Evolutionary conservation across 352 stramenopile genomes (phyloP), one percentile per base, ranked within the genome.

Genomic region (Halophytophthora batemanensis): DNA sequence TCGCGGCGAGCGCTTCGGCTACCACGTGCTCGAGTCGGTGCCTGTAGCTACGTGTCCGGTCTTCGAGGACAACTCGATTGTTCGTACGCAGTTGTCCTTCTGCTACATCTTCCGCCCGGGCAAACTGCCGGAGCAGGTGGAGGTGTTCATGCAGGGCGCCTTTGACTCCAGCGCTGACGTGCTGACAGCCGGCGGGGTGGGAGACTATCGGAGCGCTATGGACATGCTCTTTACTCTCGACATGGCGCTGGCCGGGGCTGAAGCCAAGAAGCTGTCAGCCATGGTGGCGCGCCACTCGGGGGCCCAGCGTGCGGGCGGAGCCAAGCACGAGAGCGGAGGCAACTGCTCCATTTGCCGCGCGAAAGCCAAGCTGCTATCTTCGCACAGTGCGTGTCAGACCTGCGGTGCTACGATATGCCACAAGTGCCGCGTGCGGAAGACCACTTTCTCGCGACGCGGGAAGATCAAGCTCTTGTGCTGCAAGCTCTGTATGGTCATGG

Each of bases 31-130:
- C 31, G 79, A 90, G 56, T 86, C 74, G 0, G 76, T 89, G 19
- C 53, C 61, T 7, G 68, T 87, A 28, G 60, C 60, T 38, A 84
- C 77, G 39, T 89, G 78, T 39, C 75, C 78, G 28, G 49, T 74
- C 8, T 89, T 89, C 23, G 74, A 74, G 17, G 78, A 89, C 59
- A 89, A 89, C 54, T 87, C 78, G 38, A 87, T 89, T 61, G 71
- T 85, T 15, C 78, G 78, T 22, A 77, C 73, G 4, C 70, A 86
- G 45, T 60, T 87, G 51, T 87, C 75, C 19, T 87, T 86, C 47
- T 85, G 75, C 52, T 89, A 77, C 60, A 77, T 89, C 58, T 86
- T 87, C 54, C 68, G 74, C n/a, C 64, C 77, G 17, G 71, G 64
- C 13, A 74, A 60, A 11, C 49, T 74, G 17, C 60, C 71, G 0